These are phyloP conservation scores for Boletus tomentosulus DNA, from an alignment of 768 basidiomycete species.

Conservation along the genomic window DNA sequence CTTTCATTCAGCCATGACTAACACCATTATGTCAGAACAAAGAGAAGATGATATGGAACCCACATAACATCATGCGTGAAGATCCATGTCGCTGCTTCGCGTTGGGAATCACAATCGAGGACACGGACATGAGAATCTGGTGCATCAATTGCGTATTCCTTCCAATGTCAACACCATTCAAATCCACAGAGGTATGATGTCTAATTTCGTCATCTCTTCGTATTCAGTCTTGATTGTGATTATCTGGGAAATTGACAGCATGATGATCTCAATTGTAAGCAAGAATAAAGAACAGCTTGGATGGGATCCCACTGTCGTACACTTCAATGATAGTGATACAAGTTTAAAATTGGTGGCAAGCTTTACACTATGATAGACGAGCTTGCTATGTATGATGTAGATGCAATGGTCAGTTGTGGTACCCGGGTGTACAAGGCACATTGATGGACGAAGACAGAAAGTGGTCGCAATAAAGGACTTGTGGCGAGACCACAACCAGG, in stretches of 20 bases:
- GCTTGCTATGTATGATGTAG: constrained; percentile 1
- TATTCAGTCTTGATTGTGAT: background rate
- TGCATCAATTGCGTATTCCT: constrained; percentile 1
- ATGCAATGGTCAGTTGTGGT: background rate
- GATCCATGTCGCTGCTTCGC: constrained; percentile 25
- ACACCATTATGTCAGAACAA: constrained; percentile 6
- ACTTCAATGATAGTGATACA: background rate
- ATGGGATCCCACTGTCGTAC: constrained; percentile 8
- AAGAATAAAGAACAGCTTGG: background rate
- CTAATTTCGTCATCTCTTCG: background rate
- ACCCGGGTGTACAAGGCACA: constrained; percentile 4
- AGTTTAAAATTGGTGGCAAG: background rate
- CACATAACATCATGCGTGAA: constrained; percentile 25
- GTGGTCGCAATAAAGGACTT: constrained; percentile 6
- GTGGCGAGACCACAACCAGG: constrained; percentile 4
- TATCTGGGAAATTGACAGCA: background rate
- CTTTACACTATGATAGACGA: background rate
- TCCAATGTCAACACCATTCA: background rate
- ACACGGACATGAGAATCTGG: constrained; percentile 27
- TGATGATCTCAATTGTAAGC: constrained; percentile 1
- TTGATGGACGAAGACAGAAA: background rate
- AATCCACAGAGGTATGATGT: background rate
- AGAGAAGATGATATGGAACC: constrained; percentile 24
- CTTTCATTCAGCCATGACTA: background rate
- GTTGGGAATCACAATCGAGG: constrained; percentile 29